Evolutionary conservation across 371 early-diverging fungal species (phyloP).

Genomic region (Haplosporangium sp.): DNA sequence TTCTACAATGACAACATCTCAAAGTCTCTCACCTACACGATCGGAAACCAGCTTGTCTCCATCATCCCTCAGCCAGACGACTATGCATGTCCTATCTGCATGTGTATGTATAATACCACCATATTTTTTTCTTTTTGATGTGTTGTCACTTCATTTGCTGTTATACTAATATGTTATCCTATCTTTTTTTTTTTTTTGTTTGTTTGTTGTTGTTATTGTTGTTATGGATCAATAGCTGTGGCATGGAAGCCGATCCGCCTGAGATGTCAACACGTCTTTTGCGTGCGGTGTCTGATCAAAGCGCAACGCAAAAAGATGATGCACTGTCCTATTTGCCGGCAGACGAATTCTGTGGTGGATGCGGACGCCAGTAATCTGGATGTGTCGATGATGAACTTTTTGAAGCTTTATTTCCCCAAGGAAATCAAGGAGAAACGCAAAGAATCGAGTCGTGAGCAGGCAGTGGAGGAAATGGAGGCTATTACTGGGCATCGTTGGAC

Average conservation of each 20-base stretch:
- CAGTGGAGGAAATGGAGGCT: slow-evolving; percentile 69
- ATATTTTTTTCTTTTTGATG: neutral
- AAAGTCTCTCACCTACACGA: slow-evolving; percentile 55
- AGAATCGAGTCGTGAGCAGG: slow-evolving; percentile 74
- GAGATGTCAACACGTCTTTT: slow-evolving; percentile 77
- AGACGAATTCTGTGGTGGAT: slow-evolving; percentile 62
- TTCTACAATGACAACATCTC: slow-evolving; percentile 51
- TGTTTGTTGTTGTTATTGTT: neutral
- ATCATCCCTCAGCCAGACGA: slow-evolving; percentile 85
- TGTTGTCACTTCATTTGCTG: neutral
- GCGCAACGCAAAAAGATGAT: slow-evolving; percentile 70
- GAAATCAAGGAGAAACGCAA: slow-evolving; percentile 77
- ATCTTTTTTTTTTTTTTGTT: neutral
- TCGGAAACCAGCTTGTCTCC: slow-evolving; percentile 51
- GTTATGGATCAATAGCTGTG: slow-evolving; percentile 45
- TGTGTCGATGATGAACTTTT: slow-evolving; percentile 69
- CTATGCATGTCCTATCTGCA: slow-evolving; percentile 71
- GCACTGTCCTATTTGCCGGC: slow-evolving; percentile 80
- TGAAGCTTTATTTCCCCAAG: slow-evolving; percentile 77
- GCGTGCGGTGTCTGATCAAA: slow-evolving; percentile 80
- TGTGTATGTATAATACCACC: slow-evolving; percentile 52
- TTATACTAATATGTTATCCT: neutral
- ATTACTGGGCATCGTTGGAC: slow-evolving; percentile 61
- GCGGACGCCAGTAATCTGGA: slow-evolving; percentile 74
- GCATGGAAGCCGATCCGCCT: slow-evolving; percentile 83